Evolutionary conservation across 441 rosid genomes (phyloP).

Genomic region (Erodium trifolium): DNA sequence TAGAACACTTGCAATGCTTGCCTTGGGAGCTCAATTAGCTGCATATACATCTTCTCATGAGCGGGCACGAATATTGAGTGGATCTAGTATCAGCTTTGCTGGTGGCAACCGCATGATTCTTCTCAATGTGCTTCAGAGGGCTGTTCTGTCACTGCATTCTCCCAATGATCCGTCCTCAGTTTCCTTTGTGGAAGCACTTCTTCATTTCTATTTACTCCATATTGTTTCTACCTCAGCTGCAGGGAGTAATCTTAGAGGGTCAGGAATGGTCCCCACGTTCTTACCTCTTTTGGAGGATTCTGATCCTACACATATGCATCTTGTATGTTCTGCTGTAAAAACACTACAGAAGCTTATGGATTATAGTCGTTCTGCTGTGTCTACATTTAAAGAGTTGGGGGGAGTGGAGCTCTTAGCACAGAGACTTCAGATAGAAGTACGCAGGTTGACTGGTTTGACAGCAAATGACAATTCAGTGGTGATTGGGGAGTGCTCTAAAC

Average conservation of each 20-base stretch:
- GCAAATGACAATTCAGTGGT: conserved; percentile 51
- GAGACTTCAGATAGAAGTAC: conserved; percentile 84
- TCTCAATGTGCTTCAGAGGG: conserved; percentile 95
- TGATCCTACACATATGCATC: conserved; percentile 76
- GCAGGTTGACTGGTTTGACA: conserved; percentile 52
- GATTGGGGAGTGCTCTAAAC: conserved; percentile 29
- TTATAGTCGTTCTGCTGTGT: conserved; percentile 87
- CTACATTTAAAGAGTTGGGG: conserved; percentile 79
- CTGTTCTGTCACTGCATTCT: conserved; percentile 67
- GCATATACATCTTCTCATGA: conserved; percentile 95
- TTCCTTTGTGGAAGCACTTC: conserved; percentile 93
- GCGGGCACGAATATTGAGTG: conserved; percentile 83
- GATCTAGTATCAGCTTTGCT: conserved; percentile 89
- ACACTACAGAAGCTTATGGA: conserved; percentile 95
- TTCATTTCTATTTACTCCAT: conserved; percentile 94
- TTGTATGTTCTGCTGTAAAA: conserved; percentile 90
- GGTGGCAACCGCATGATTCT: conserved; percentile 88
- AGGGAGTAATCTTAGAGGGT: conserved; percentile 33
- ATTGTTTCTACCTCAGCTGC: conserved; percentile 82
- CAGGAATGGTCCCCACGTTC: conserved; percentile 94
- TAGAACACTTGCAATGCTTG: conserved; percentile 91
- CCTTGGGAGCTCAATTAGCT: conserved; percentile 93
- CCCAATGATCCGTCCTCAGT: conserved; percentile 81
- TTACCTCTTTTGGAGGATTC: conserved; percentile 88
- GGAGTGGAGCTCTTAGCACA: conserved; percentile 94